Evolutionary conservation across 1,139 yeast species (phyloP).

Genomic region (Suhomyces ambrosiae): DNA sequence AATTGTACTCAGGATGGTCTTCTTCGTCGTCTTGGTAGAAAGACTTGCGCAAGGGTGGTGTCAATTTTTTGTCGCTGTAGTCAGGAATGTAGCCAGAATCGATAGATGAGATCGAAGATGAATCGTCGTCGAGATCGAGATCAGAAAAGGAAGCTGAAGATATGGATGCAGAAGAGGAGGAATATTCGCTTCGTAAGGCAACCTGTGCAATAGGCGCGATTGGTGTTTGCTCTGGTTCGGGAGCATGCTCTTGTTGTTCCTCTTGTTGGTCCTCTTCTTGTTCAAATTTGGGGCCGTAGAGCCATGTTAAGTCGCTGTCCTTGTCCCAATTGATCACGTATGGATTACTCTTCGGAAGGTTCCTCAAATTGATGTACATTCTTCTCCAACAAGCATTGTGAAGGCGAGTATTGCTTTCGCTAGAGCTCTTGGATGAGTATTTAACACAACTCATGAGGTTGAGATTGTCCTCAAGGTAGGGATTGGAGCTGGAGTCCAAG

Average conservation of each 20-base stretch:
- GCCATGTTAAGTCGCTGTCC: conserved; percentile 48
- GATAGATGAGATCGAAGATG: conserved; percentile 17
- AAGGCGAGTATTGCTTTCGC: conserved; percentile 20
- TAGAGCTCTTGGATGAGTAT: conserved; percentile 2
- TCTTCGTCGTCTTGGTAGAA: conserved; percentile 10
- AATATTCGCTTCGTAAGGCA: no score
- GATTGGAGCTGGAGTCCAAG: conserved; percentile 17
- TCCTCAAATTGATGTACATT: conserved; percentile 35
- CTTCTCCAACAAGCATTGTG: conserved; percentile 48
- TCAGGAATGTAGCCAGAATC: conserved; percentile 21
- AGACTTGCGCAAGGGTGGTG: conserved; percentile 7
- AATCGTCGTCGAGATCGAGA: conserved; percentile 13
- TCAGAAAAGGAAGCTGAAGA: conserved; percentile 9
- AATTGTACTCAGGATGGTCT: conserved; percentile 8
- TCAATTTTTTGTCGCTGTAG: conserved; percentile 8
- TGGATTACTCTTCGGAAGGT: conserved; percentile 36
- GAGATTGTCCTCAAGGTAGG: conserved; percentile 17
- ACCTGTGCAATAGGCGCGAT: no score
- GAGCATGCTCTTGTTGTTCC: no score
- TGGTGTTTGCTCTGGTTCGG: no score
- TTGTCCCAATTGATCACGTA: conserved; percentile 47
- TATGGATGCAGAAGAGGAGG: conserved; percentile 10
- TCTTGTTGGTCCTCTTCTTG: neutral
- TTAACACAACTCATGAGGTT: conserved; percentile 16
- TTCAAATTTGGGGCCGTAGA: conserved; percentile 44